Evolutionary conservation across 805 yeast species (phyloP).

Genomic region (Yamadazyma sp.): DNA sequence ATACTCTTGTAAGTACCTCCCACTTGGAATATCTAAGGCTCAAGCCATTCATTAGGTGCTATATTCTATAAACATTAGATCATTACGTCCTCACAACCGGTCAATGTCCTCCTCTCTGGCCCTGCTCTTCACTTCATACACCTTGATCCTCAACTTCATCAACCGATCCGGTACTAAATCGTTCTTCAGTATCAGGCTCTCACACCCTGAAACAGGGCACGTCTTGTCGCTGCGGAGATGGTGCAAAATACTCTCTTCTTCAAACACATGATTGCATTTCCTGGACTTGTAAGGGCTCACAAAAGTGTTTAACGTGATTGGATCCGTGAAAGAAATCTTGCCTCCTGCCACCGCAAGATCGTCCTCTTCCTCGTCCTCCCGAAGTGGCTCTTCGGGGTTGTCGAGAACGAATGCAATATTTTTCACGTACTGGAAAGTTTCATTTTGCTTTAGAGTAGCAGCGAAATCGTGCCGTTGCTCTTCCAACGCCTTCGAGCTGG

Average conservation of each 20-base stretch:
- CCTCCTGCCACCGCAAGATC: conserved; percentile 73
- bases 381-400: conserved; percentile 64
- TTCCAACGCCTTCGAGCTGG: background rate
- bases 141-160: conserved; percentile 55
- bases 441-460: conserved; percentile 1
- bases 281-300: conserved; percentile 54
- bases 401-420: conserved; percentile 49
- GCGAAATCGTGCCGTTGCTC: background rate
- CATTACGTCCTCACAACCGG: no score
- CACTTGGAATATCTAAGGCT: no score
- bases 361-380: conserved; percentile 49
- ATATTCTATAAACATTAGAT: no score
- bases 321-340: conserved; percentile 64
- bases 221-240: conserved; percentile 22
- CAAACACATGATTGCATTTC: conserved; percentile 64
- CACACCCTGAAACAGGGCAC: conserved; percentile 67
- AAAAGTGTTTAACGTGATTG: conserved; percentile 56
- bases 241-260: conserved; percentile 42
- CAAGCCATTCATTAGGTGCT: no score
- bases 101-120: conserved; percentile 2
- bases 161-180: conserved; percentile 49
- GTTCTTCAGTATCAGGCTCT: conserved; percentile 26
- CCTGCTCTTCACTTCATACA: conserved; percentile 17
- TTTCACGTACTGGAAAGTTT: conserved; percentile 29
- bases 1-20: no score